Conservation (phyloP, 108 stramenopile species). For the Cyclotella distinguenda region DNA sequence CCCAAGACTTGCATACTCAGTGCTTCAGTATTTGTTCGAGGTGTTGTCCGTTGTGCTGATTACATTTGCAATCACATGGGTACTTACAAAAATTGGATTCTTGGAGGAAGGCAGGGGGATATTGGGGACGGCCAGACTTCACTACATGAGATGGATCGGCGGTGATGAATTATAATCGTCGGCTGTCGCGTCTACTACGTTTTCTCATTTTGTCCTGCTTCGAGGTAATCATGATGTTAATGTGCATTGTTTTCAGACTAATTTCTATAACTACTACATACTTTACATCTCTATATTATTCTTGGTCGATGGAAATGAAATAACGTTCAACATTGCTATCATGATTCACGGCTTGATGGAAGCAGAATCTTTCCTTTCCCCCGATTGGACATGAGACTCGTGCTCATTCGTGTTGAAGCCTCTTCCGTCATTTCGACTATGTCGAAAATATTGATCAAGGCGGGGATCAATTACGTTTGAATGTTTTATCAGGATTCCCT, state of each 20-base stretch:
- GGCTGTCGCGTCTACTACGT: neutral
- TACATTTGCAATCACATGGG: constrained; percentile 22
- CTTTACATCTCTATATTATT: too few relatives aligned
- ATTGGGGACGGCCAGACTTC: neutral
- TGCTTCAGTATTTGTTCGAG: constrained; percentile 21
- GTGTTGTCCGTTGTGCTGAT: constrained; percentile 21
- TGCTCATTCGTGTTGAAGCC: too few relatives aligned
- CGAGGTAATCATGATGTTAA: neutral
- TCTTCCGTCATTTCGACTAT: neutral
- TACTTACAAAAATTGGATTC: constrained; percentile 5
- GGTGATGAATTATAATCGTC: constrained; percentile 13
- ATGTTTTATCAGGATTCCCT: neutral
- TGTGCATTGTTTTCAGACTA: neutral
- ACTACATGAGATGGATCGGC: neutral
- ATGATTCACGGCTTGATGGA: too few relatives aligned
- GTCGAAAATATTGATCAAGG: constrained; percentile 2
- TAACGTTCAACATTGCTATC: too few relatives aligned
- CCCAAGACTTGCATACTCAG: constrained; percentile 19
- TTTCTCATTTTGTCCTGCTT: neutral
- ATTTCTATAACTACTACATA: too few relatives aligned
- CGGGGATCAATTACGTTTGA: neutral
- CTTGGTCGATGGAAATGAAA: too few relatives aligned
- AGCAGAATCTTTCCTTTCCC: too few relatives aligned
- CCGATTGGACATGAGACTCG: too few relatives aligned
- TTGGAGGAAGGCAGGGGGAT: constrained; percentile 10